Base-by-base conservation (phyloP, 345 rosid genomes). In the Camelina laxa region DNA sequence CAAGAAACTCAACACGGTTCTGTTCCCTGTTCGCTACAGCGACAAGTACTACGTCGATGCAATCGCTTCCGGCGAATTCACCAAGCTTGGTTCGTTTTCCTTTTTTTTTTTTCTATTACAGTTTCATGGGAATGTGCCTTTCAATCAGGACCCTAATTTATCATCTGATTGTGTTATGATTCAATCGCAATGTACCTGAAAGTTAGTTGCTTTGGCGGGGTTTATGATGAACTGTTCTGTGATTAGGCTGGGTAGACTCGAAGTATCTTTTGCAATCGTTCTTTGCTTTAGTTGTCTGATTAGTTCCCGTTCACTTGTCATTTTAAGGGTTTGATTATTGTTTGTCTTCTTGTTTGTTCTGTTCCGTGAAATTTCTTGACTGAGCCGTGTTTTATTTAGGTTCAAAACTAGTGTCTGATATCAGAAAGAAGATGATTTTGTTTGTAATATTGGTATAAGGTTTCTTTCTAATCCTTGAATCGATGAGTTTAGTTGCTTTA, bases 21-120 rank as follows among this genome's bases (percentile, higher is more conserved):
- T 95, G 81, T 95, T 95, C 85, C 91, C 98, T 27, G 91, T 92
- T 85, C 94, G 92, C 60, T 92, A 95, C 85, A 92, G 88, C 81
- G 96, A 92, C 49, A 95, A 91, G 80, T 95, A 90, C 73, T 95
- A 92, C 81, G 80, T 85, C 22, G 96, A 95, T 75, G 92, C 98
- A 61, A 89, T 91, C 65, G 83, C 90, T 39, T 85, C 97, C 38
- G 94, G 91, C 62, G 97, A 95, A 65, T 95, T 90, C 87, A 90
- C 98, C 69, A 89, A 87, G 84, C 87, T 95, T 63, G 99, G 99
- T 95, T 45, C 56, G 81, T 14, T 4, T 27, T 27, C 27, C 27
- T 27, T 4, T 27, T 24, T 24, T 24, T 24, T 27, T 22, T 57
- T 68, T 60, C 64, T 9, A 9, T 60, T 21, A 8, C 0, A 9